A percentile compares a stretch with the other conserved stretches of the same genome.
phyloP scores from a whole-genome alignment of 129 eudicot species.

The Mikania micrantha region DNA sequence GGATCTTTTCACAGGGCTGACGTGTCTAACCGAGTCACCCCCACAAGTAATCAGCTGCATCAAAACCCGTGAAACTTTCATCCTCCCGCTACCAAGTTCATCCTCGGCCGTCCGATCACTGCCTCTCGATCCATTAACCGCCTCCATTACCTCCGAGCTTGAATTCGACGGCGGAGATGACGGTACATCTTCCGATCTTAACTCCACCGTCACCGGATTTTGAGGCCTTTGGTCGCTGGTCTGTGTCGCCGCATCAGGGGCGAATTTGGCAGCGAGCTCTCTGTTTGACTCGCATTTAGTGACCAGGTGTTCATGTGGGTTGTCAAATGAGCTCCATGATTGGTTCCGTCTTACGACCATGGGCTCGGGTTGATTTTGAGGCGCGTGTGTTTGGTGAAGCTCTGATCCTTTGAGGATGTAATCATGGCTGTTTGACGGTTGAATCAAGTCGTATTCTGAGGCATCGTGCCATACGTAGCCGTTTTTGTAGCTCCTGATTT shows the following conservation, averaged over 20 bases:
- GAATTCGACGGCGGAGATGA: constrained; percentile 36
- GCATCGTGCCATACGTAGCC: constrained; percentile 63
- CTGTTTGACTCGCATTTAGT: constrained; percentile 40
- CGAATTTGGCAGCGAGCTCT: constrained; percentile 29
- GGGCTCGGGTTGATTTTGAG: too few species aligned
- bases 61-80: constrained; percentile 32
- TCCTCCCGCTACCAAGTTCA: constrained; percentile 21
- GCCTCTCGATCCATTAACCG: constrained; percentile 22
- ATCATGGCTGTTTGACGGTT: constrained; percentile 37
- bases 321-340: constrained; percentile 47
- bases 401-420: constrained; percentile 54
- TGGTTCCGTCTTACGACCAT: constrained; percentile 23
- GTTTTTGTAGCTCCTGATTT: constrained; percentile 46
- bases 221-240: constrained; percentile 13
- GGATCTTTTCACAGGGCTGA: neutral
- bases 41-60: constrained; percentile 36
- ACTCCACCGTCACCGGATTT: constrained; percentile 8
- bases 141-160: constrained; percentile 33
- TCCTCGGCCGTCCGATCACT: constrained; percentile 4
- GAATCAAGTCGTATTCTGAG: constrained; percentile 36
- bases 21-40: constrained; percentile 15
- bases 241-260: constrained; percentile 22
- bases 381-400: constrained; percentile 31
- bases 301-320: constrained; percentile 27
- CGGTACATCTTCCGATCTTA: constrained; percentile 18